Percentiles rank a stretch among this genome's conserved stretches.
Evolutionary conservation across 2,329 filamentous ascomycete genomes (phyloP).

Genomic region (Colletotrichum eleusines): DNA sequence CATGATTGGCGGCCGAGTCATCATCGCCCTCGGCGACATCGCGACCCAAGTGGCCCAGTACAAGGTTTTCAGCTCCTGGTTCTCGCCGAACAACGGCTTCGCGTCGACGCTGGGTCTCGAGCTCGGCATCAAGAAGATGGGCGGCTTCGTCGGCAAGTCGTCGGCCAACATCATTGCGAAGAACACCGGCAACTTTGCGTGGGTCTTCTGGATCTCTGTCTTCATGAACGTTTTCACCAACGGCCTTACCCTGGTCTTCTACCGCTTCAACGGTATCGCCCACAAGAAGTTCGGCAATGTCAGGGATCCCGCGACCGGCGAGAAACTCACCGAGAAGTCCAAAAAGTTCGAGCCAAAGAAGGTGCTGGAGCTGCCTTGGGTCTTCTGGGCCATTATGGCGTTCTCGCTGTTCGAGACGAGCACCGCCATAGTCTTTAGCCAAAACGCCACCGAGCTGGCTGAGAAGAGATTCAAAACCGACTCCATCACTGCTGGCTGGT

Average conservation of each 20-base stretch:
- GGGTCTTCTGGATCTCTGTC: slow-evolving; percentile 72
- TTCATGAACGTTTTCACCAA: slow-evolving; percentile 76
- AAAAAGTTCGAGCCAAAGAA: slow-evolving; percentile 68
- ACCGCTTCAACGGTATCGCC: slow-evolving; percentile 65
- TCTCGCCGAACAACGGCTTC: slow-evolving; percentile 71
- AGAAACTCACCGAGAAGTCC: slow-evolving; percentile 70
- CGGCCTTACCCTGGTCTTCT: slow-evolving; percentile 64
- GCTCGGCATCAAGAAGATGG: slow-evolving; percentile 71
- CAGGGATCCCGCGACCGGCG: slow-evolving; percentile 68
- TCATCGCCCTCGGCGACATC: slow-evolving; percentile 71
- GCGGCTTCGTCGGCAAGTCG: slow-evolving; percentile 70
- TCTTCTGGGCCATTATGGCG: slow-evolving; percentile 66
- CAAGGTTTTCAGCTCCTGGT: slow-evolving; percentile 75
- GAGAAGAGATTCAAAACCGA: slow-evolving; percentile 69
- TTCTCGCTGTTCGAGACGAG: slow-evolving; percentile 72
- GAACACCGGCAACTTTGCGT: slow-evolving; percentile 69
- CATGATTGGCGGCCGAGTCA: slow-evolving; percentile 69
- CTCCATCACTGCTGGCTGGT: slow-evolving; percentile 70
- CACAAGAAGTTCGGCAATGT: slow-evolving; percentile 60
- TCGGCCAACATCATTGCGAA: slow-evolving; percentile 70
- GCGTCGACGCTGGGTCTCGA: slow-evolving; percentile 72
- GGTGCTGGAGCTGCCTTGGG: slow-evolving; percentile 69
- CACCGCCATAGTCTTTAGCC: slow-evolving; percentile 64
- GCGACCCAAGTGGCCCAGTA: slow-evolving; percentile 74
- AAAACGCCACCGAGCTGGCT: slow-evolving; percentile 71